Evolutionary conservation across 495 filamentous ascomycete genomes (phyloP), one percentile per base, ranked within the genome.

Genomic region (Penicillium pulvis): DNA sequence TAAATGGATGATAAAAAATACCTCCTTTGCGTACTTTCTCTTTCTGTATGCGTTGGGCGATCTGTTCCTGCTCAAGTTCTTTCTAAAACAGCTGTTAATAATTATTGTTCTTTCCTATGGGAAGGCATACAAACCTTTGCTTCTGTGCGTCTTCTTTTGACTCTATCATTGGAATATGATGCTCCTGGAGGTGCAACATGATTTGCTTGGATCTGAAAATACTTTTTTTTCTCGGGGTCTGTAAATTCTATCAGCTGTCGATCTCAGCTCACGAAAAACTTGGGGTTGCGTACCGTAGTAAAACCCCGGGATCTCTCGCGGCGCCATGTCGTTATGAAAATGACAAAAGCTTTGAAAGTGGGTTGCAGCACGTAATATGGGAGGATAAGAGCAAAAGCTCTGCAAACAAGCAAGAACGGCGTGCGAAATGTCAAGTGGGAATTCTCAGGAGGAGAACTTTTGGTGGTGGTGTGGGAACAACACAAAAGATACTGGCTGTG

Each of bases 161-260:
- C 73, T 16, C 78, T 72, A 23, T 79, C 75, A 46, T 68, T 64
- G 0, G 81, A 74, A 55, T 85, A 82, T 45, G 77, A 72, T 16
- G 76, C 62, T 41, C 70, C 75, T 11, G 70, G 57, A 14, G 77
- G 65, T 1, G 77, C 81, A 26, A 68, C 66, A 67, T 84, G 81
- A 58, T 77, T 76, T 23, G 78, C 69, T 47, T 76, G 73, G 53
- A 85, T 80, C 35, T 75, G 76, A 67, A 85, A 86, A 62, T 86
- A 86, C 54, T 83, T 85, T 46, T 79, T 79, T 66, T 82, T 84
- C 39, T 81, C 79, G 14, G 64, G 59, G 63, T 85, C 83, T 82
- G 63, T 33, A 4, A 1, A 6, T 36, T 6, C 0, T 6, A 41
- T 41, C 16, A 41, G 39, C 14, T 41, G 39, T 17, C 5, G 3